A percentile compares a stretch with the other conserved stretches of the same genome.
Evolutionary conservation across 2,329 filamentous ascomycete genomes (phyloP).

Genomic region (Sarocladiaceae sp.): DNA sequence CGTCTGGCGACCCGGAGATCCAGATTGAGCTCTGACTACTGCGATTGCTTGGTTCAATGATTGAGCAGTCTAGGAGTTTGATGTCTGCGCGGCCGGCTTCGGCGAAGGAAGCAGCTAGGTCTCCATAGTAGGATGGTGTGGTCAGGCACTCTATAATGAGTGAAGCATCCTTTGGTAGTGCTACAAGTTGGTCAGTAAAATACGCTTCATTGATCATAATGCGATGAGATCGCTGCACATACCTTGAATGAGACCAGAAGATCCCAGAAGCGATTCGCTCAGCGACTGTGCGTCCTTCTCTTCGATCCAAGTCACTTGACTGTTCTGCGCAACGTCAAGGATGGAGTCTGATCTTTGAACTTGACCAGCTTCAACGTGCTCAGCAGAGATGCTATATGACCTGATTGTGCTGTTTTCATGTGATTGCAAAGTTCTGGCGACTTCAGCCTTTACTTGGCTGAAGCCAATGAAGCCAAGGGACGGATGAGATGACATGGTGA

Average conservation of each 20-base stretch:
- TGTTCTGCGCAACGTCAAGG: constrained; percentile 3
- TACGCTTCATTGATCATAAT: neutral
- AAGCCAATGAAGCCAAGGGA: neutral
- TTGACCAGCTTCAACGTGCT: neutral
- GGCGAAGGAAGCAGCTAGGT: neutral
- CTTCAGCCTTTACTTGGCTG: neutral
- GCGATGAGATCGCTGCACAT: constrained; percentile 5
- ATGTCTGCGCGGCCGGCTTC: neutral
- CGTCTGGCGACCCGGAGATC: constrained; percentile 47
- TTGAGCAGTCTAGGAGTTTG: neutral
- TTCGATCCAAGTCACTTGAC: neutral
- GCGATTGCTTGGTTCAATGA: neutral
- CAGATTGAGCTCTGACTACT: constrained; percentile 46
- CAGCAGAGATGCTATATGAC: neutral
- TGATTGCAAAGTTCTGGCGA: neutral
- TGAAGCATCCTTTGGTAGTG: neutral
- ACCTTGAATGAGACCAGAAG: constrained; percentile 4
- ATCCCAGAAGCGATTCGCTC: neutral
- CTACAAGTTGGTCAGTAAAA: neutral
- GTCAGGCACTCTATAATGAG: neutral
- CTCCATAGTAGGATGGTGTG: neutral
- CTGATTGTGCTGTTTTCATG: neutral
- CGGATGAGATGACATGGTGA: neutral
- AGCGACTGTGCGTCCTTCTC: neutral
- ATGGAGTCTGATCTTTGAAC: neutral